A percentile compares a stretch with the other conserved stretches of the same genome.
These are phyloP conservation scores for Aphanomyces euteiches DNA, from an alignment of 352 stramenopile species.

Conservation along the genomic window DNA sequence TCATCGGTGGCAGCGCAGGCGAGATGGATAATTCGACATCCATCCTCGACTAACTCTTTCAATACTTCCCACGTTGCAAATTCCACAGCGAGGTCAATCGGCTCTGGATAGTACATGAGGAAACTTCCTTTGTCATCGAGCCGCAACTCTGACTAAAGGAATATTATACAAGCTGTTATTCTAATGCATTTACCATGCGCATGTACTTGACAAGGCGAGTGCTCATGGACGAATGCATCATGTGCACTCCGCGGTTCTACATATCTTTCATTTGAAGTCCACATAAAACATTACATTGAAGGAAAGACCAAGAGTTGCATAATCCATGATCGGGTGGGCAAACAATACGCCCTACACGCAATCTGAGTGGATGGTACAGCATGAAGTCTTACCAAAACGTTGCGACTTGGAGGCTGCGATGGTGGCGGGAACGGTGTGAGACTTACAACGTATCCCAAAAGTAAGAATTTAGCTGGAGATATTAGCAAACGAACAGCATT, in stretches of 20 bases:
- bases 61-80: conserved; percentile 15
- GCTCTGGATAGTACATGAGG: background rate
- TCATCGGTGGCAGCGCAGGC: background rate
- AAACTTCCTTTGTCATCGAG: background rate
- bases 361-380: background rate
- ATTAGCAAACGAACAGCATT: conserved; percentile 12
- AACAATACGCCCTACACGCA: conserved; percentile 18
- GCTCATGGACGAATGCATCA: conserved; percentile 17
- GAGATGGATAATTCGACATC: conserved; percentile 21
- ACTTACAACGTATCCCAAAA: conserved; percentile 11
- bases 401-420: background rate
- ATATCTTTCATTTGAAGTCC: background rate
- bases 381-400: background rate
- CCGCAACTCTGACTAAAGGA: conserved; percentile 17
- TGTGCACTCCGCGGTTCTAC: conserved; percentile 9
- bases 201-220: conserved; percentile 13
- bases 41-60: conserved; percentile 13
- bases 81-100: conserved; percentile 16
- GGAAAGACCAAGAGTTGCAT: conserved; percentile 14
- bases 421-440: conserved; percentile 4
- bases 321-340: conserved; percentile 26
- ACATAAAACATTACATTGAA: conserved; percentile 2
- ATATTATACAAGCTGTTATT: background rate
- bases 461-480: conserved; percentile 1
- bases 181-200: background rate